Evolutionary conservation across 192 early-diverging fungal genomes (phyloP), one percentile per base, ranked within the genome.

Genomic region (Dissophora ornata): DNA sequence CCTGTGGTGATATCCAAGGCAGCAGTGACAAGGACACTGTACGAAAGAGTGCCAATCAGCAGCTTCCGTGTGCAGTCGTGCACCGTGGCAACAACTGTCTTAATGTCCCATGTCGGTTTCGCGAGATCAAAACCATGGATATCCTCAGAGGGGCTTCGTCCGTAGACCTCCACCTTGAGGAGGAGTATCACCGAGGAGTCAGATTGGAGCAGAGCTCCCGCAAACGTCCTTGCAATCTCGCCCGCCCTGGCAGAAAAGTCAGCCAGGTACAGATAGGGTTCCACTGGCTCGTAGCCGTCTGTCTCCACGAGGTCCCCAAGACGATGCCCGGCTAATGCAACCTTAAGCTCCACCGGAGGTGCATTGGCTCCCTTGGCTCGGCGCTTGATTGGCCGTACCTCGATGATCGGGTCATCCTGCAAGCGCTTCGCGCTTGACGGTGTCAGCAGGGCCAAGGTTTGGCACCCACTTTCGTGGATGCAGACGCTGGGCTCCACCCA

Each of bases 71-170:
- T 38, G 13, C 13, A 13, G 36, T 38, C 36, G 36, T 38, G 36
- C 36, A 13, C 13, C 13, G 13, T 38, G 36, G 13, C 36, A 38
- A 13, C 49, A 24, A 51, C 49, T 24, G 25, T 51, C 28, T 51
- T 51, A 4, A 51, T 5, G 16, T 51, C 49, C 49, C 49, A 51
- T 4, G 24, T 51, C 26, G 49, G 22, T 51, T 51, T 51, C 16
- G 49, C 49, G 9, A 51, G 49, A 28, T 51, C 49, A 30, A 51
- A 16, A 2, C 49, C 25, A 28, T 51, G 49, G 26, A 51, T 18
- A n/a, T 51, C 49, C 28, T 51, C 49, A n/a, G 49, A 16, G 9
- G 49, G 49, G 26, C 49, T 51, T 51, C 49, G 22, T 12, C 49
- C 49, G 16, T 51, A 51, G 16, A 30, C 49, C 49, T 51, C 49